phyloP scores from a whole-genome alignment of 805 yeast genomes.

The Kluyveromyces lactis region DNA sequence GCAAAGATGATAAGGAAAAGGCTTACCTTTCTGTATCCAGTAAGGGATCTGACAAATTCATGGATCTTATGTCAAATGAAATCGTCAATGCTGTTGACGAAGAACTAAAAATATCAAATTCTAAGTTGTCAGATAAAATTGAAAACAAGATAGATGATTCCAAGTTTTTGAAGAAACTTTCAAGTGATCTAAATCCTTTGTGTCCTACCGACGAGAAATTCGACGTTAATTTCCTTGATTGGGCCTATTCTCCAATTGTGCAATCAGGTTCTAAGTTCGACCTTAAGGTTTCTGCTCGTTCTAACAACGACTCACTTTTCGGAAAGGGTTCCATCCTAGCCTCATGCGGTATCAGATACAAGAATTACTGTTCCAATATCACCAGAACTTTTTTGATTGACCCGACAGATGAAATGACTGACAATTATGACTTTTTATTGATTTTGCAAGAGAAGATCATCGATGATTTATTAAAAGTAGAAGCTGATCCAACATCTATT shows the following conservation, averaged over 20 bases:
- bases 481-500: slow-evolving; percentile 56
- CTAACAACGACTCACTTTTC: slow-evolving; percentile 53
- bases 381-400: slow-evolving; percentile 86
- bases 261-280: slow-evolving; percentile 86
- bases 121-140: slow-evolving; percentile 62
- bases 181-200: slow-evolving; percentile 35
- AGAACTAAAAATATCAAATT: slow-evolving; percentile 66
- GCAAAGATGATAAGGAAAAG: slow-evolving; percentile 75
- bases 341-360: slow-evolving; percentile 79
- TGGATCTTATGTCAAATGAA: slow-evolving; percentile 78
- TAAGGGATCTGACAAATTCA: slow-evolving; percentile 66
- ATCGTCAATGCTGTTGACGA: slow-evolving; percentile 85
- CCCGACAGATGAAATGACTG: slow-evolving; percentile 72
- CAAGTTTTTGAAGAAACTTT: slow-evolving; percentile 52
- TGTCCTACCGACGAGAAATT: slow-evolving; percentile 49
- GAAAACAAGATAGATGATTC: slow-evolving; percentile 76
- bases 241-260: slow-evolving; percentile 89
- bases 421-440: slow-evolving; percentile 68
- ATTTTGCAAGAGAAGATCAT: slow-evolving; percentile 62
- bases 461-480: slow-evolving; percentile 49
- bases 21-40: slow-evolving; percentile 59
- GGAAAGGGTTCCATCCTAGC: slow-evolving; percentile 76
- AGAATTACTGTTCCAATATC: slow-evolving; percentile 79
- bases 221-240: slow-evolving; percentile 70
- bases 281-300: slow-evolving; percentile 73